Evolutionary conservation across 441 rosid genomes (phyloP).

Genomic region (Mallotus repandus): DNA sequence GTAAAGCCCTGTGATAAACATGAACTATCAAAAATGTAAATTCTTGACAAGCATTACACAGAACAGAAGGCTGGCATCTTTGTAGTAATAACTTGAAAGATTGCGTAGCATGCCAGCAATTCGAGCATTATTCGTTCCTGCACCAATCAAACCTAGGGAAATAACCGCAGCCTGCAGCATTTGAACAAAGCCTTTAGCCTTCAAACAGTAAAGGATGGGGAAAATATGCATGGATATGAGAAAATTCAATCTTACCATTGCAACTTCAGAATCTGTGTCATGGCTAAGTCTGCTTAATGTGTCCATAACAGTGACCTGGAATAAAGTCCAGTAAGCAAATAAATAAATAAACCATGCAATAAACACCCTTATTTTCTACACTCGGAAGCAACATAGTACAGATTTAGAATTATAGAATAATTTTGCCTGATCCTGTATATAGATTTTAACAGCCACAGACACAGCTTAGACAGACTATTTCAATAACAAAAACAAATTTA

Average conservation of each 20-base stretch:
- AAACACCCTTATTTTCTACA: background rate
- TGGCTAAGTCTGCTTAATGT: conserved; percentile 95
- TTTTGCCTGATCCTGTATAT: background rate
- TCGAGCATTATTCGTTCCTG: conserved; percentile 95
- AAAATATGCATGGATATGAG: conserved; percentile 1
- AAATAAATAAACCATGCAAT: background rate
- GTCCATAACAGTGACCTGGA: conserved; percentile 92
- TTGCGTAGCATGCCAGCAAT: conserved; percentile 96
- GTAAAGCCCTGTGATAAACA: conserved; percentile 4
- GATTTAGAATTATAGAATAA: background rate
- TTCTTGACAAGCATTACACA: conserved; percentile 53
- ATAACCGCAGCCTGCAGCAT: conserved; percentile 76
- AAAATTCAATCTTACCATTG: conserved; percentile 58
- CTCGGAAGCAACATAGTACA: background rate
- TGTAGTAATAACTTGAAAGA: conserved; percentile 88
- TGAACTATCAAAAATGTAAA: background rate
- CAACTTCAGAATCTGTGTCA: conserved; percentile 94
- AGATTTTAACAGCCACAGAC: background rate
- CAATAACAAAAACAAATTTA: conserved; percentile 6
- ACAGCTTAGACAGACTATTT: background rate
- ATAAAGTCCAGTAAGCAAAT: background rate
- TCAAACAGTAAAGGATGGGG: conserved; percentile 2
- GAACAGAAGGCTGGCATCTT: conserved; percentile 82
- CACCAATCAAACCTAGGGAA: conserved; percentile 91
- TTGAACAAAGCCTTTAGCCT: conserved; percentile 20